Percentiles rank a stretch among this genome's conserved stretches.
These are phyloP conservation scores for Juglanconis oblonga DNA, from an alignment of 2,329 filamentous ascomycete genomes.

Conservation along the genomic window DNA sequence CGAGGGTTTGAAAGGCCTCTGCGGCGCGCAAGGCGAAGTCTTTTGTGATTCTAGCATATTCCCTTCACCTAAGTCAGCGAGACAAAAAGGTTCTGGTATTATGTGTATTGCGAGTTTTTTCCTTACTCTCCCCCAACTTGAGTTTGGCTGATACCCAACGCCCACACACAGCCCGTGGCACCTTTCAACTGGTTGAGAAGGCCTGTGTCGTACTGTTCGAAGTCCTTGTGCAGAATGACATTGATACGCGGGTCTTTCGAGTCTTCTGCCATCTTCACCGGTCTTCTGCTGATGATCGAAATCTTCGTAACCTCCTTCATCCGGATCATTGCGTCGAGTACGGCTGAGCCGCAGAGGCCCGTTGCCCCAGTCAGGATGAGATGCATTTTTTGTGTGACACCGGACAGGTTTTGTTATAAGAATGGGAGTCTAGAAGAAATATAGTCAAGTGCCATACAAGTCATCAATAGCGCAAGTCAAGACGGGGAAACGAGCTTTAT, in stretches of 20 bases:
- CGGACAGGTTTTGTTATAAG: background rate
- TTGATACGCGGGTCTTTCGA: conserved; percentile 56
- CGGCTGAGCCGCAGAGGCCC: conserved; percentile 60
- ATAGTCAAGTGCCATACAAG: no score
- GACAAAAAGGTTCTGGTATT: no score
- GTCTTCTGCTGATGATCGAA: conserved; percentile 64
- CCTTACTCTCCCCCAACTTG: conserved; percentile 57
- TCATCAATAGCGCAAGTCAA: no score
- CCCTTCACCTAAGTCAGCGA: conserved; percentile 28
- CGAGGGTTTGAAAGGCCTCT: conserved; percentile 52
- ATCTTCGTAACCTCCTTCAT: conserved; percentile 58
- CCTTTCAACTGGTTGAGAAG: conserved; percentile 59
- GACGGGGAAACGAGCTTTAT: no score
- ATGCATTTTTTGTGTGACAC: conserved; percentile 43
- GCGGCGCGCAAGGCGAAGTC: conserved; percentile 64
- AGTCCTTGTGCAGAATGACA: conserved; percentile 68
- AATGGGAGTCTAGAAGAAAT: no score
- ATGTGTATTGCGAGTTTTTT: no score
- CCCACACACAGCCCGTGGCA: conserved; percentile 71
- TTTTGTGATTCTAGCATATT: conserved; percentile 67
- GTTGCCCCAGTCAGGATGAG: conserved; percentile 68
- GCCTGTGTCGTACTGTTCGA: conserved; percentile 54
- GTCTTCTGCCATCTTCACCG: conserved; percentile 60
- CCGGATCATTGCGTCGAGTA: conserved; percentile 60
- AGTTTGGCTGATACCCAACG: conserved; percentile 62